Evolutionary conservation across 371 early-diverging fungal species (phyloP).

Genomic region (Mortierella sp.): DNA sequence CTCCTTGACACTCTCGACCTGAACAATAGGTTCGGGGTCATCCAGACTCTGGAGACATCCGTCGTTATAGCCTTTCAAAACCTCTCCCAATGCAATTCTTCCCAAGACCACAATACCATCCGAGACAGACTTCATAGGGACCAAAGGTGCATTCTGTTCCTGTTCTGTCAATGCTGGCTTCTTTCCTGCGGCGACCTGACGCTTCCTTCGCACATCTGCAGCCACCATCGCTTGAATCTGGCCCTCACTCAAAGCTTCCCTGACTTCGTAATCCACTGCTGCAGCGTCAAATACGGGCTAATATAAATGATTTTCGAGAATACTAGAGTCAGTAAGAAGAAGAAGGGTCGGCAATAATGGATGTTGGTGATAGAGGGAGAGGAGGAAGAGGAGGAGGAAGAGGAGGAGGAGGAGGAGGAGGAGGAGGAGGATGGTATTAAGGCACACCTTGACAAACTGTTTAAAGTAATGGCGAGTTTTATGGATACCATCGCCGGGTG

Average conservation of each 20-base stretch:
- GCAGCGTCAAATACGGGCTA: constrained; percentile 80
- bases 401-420: too few relatives aligned
- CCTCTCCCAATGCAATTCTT: constrained; percentile 69
- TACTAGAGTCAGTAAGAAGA: neutral
- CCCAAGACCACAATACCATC: constrained; percentile 76
- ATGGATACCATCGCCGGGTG: constrained; percentile 77
- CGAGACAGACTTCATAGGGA: constrained; percentile 43
- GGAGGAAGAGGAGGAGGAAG: too few relatives aligned
- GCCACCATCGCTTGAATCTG: constrained; percentile 68
- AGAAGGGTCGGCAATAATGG: neutral
- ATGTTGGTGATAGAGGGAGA: neutral
- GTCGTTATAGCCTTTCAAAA: constrained; percentile 69
- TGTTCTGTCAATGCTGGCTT: constrained; percentile 28
- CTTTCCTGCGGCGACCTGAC: constrained; percentile 61
- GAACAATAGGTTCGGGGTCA: constrained; percentile 43
- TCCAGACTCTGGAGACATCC: constrained; percentile 68
- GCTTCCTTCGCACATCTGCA: constrained; percentile 65
- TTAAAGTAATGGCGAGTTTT: constrained; percentile 76
- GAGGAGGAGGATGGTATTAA: neutral
- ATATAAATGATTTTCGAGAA: neutral
- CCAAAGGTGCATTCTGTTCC: constrained; percentile 22
- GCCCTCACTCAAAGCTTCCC: constrained; percentile 66
- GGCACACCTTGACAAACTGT: constrained; percentile 74
- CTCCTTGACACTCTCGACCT: constrained; percentile 16
- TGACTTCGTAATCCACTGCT: constrained; percentile 78